Percentiles rank a stretch among this genome's conserved stretches.
phyloP scores from a whole-genome alignment of 441 rosid species.

The Gossypium trilobum region DNA sequence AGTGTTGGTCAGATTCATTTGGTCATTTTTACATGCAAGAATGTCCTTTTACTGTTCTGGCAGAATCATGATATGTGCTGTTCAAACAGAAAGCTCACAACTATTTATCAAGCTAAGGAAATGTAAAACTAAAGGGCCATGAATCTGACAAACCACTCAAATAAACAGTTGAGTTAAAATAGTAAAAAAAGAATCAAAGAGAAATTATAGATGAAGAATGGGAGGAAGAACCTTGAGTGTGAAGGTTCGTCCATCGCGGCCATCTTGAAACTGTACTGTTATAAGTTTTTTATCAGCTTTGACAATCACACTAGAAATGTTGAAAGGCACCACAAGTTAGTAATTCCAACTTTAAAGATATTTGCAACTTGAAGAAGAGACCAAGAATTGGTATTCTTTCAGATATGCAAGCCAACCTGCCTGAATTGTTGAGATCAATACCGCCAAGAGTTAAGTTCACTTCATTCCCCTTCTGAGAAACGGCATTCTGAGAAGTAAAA shows the following conservation, averaged over 20 bases:
- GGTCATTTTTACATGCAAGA: background rate
- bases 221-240: constrained; percentile 71
- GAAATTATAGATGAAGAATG: background rate
- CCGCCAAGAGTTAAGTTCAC: constrained; percentile 96
- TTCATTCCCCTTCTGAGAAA: constrained; percentile 79
- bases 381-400: constrained; percentile 15
- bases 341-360: constrained; percentile 19
- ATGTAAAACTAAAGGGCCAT: background rate
- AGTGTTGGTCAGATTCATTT: background rate
- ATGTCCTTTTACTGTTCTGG: background rate
- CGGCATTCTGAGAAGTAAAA: constrained; percentile 56
- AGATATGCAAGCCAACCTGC: constrained; percentile 87
- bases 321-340: constrained; percentile 27
- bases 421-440: constrained; percentile 99
- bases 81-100: background rate
- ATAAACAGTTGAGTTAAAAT: constrained; percentile 7
- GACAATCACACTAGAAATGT: constrained; percentile 71
- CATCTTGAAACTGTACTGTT: constrained; percentile 93
- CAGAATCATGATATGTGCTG: background rate
- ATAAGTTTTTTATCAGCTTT: constrained; percentile 90
- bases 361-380: constrained; percentile 15
- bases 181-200: background rate
- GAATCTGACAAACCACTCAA: constrained; percentile 6
- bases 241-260: constrained; percentile 95
- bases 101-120: background rate